These are phyloP conservation scores for Penicillium waksmanii DNA, from an alignment of 495 filamentous ascomycete genomes.

Conservation along the genomic window DNA sequence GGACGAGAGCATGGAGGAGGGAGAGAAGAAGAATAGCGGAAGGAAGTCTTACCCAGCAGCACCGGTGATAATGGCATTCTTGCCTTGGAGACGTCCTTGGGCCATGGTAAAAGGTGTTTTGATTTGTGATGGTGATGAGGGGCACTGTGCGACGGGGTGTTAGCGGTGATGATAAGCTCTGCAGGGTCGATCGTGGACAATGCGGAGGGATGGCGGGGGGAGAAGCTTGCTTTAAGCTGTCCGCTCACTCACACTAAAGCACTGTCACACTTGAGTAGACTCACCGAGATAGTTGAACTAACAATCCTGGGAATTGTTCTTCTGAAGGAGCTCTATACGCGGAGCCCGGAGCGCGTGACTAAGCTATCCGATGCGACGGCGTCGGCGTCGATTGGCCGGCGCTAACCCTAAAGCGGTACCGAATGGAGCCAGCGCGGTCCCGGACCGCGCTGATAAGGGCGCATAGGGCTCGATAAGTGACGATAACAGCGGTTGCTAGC, in stretches of 20 bases:
- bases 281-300: slow-evolving; percentile 14
- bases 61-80: slow-evolving; percentile 90
- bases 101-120: slow-evolving; percentile 24
- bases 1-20: too few species aligned
- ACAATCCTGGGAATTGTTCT: not conserved
- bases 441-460: slow-evolving; percentile 13
- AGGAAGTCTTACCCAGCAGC: slow-evolving; percentile 72
- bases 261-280: slow-evolving; percentile 2
- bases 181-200: not conserved
- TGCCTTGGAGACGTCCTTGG: slow-evolving; percentile 71
- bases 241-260: not conserved
- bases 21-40: not conserved
- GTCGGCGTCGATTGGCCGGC: slow-evolving; percentile 19
- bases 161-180: slow-evolving; percentile 11
- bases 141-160: slow-evolving; percentile 12
- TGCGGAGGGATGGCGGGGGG: not conserved
- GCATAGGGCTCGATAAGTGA: too few species aligned
- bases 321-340: slow-evolving; percentile 18
- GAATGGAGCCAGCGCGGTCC: slow-evolving; percentile 2
- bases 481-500: slow-evolving; percentile 6
- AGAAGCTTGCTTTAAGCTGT: not conserved
- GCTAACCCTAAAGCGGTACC: not conserved
- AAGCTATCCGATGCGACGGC: slow-evolving; percentile 11
- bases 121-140: not conserved
- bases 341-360: slow-evolving; percentile 23